Evolutionary conservation across 2,329 filamentous ascomycete species (phyloP).

Genomic region (Davidsoniella virescens): DNA sequence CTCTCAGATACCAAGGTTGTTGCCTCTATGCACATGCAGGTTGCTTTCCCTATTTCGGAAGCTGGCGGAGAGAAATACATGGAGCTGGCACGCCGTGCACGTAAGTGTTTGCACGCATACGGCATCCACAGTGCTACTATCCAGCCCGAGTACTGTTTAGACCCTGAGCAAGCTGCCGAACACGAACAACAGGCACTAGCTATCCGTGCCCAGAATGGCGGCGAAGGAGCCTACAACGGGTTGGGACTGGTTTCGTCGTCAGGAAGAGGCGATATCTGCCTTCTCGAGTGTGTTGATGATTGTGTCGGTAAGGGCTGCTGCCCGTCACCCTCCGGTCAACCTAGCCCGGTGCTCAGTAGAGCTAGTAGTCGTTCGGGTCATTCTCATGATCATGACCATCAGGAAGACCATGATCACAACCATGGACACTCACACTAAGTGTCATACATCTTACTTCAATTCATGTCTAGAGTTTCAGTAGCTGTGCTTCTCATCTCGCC

Average conservation of each 20-base stretch:
- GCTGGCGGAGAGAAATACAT: slow-evolving; percentile 72
- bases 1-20: slow-evolving; percentile 88
- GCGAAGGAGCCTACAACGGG: slow-evolving; percentile 18
- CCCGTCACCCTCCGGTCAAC: slow-evolving; percentile 13
- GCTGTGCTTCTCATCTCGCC: too few relatives aligned
- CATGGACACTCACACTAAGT: slow-evolving; percentile 3
- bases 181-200: slow-evolving; percentile 23
- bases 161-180: slow-evolving; percentile 27
- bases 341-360: slow-evolving; percentile 10
- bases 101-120: slow-evolving; percentile 82
- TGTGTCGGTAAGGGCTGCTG: slow-evolving; percentile 32
- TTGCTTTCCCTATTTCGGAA: slow-evolving; percentile 76
- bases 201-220: slow-evolving; percentile 22
- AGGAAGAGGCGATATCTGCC: slow-evolving; percentile 22
- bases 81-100: slow-evolving; percentile 66
- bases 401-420: slow-evolving; percentile 4
- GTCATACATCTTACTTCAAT: too few relatives aligned
- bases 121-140: slow-evolving; percentile 96
- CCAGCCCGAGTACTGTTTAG: slow-evolving; percentile 71
- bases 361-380: slow-evolving; percentile 6
- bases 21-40: slow-evolving; percentile 82
- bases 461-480: too few relatives aligned
- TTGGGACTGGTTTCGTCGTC: slow-evolving; percentile 19
- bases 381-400: slow-evolving; percentile 8
- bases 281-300: slow-evolving; percentile 36